A percentile compares a stretch with the other conserved stretches of the same genome.
phyloP scores from a whole-genome alignment of 108 stramenopile species.

The Nitzschia putrida region DNA sequence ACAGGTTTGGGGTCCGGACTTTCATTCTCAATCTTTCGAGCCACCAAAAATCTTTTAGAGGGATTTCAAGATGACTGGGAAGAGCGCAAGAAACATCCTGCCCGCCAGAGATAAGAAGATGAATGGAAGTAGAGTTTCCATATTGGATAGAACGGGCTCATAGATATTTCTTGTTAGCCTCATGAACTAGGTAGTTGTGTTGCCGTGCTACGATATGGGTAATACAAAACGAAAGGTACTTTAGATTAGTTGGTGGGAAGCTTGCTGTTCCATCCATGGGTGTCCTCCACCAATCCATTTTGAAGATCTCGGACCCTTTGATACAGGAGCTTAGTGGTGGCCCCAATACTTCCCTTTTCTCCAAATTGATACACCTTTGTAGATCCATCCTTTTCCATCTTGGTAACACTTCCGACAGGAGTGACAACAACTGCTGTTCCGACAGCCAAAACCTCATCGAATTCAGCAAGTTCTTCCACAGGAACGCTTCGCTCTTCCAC shows the following conservation, averaged over 20 bases:
- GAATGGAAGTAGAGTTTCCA: no score
- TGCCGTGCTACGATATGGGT: no score
- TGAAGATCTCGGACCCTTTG: conserved; percentile 89
- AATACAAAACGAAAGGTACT: no score
- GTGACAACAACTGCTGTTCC: conserved; percentile 99
- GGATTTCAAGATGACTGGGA: conserved; percentile 21
- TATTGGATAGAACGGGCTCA: no score
- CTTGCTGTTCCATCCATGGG: conserved; percentile 82
- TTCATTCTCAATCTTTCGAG: conserved; percentile 49
- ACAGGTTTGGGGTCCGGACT: conserved; percentile 49
- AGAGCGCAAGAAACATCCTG: no score
- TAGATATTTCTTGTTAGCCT: no score
- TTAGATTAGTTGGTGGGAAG: no score
- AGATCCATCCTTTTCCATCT: conserved; percentile 56
- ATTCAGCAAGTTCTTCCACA: conserved; percentile 78
- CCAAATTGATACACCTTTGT: conserved; percentile 72
- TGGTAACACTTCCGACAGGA: conserved; percentile 84
- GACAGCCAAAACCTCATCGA: conserved; percentile 95
- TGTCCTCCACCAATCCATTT: conserved; percentile 91
- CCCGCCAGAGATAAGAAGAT: no score
- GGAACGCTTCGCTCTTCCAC: conserved; percentile 85
- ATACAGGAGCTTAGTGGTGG: conserved; percentile 83
- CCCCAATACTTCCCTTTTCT: conserved; percentile 73
- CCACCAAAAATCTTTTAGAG: conserved; percentile 42
- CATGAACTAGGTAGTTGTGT: no score